Base-by-base conservation (phyloP, 257 asterid genomes). In the Paulownia fortunei region DNA sequence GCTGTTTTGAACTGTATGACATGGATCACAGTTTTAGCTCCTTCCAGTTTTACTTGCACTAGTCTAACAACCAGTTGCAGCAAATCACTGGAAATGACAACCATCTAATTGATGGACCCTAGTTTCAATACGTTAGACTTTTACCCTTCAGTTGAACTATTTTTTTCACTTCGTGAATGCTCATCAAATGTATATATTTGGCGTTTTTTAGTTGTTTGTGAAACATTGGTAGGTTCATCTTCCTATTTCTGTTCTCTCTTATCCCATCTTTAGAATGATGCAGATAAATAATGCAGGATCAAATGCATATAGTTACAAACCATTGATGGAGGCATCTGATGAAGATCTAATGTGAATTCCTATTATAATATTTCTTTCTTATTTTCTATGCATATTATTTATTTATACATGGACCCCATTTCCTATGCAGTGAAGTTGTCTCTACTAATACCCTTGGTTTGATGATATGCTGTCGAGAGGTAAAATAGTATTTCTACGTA, bases 381-480 rank as follows among this genome's bases (percentile, higher is more conserved):
- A 26, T 67, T 64, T 72, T 13, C 61, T 62, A 26, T 39, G 39
- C 7, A 13, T 24, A 66, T 73, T 71, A 32, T 64, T 63, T 55
- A 44, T 42, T 62, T 60, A 75, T 73, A 27, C 63, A 37, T 70
- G 62, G 16, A 52, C 55, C 44, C 11, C 11, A 69, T 76, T 82
- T 79, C 82, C 64, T 63, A 32, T 80, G 84, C 95, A 94, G 99
- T 85, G 98, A 94, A 85, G 96, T 94, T 79, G 93, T 94, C 78
- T 84, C 97, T 19, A 94, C 99, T 80, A 94, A 94, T 82, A 89
- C 98, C 76, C 90, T 94, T 46, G 99, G 99, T 75, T 80, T 92
- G 84, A 94, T 92, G 99, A 92, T 94, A 73, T 94, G 99, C 73
- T 94, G 99, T 75, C 93, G 99, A 85, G 99, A 94, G 99, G 99